Conservation (phyloP, 1,284 basidiomycete species). For the Puccinia polysora region DNA sequence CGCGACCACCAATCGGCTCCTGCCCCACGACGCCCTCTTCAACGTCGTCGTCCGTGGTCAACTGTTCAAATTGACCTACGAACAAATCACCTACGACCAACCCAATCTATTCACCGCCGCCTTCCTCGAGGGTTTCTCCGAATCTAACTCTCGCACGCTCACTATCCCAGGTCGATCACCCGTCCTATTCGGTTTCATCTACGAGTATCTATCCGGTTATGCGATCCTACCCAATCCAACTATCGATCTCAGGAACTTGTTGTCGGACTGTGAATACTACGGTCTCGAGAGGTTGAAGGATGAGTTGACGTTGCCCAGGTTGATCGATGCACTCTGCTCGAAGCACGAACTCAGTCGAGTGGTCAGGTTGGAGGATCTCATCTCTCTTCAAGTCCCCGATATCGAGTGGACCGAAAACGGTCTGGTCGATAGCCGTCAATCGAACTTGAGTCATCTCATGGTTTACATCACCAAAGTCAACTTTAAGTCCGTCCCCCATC, state of each 20-base stretch:
- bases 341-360: slow-evolving; percentile 21
- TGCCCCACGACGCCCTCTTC: slow-evolving; percentile 11
- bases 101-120: slow-evolving; percentile 31
- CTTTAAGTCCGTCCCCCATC: slow-evolving; percentile 11
- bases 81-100: slow-evolving; percentile 33
- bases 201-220: slow-evolving; percentile 35
- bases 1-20: not conserved
- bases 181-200: slow-evolving; percentile 15
- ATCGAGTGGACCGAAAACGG: slow-evolving; percentile 29
- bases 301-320: slow-evolving; percentile 5
- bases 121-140: slow-evolving; percentile 19
- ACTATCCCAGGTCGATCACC: slow-evolving; percentile 24
- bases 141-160: slow-evolving; percentile 8
- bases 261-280: slow-evolving; percentile 33
- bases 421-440: slow-evolving; percentile 1
- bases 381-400: not conserved
- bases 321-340: slow-evolving; percentile 14
- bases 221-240: slow-evolving; percentile 24
- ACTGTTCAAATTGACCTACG: slow-evolving; percentile 20
- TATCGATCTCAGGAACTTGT: slow-evolving; percentile 24
- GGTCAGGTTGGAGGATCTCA: slow-evolving; percentile 22
- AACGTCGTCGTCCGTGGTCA: slow-evolving; percentile 28
- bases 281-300: slow-evolving; percentile 28
- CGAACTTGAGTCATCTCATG: not conserved
- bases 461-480: slow-evolving; percentile 16